These are phyloP conservation scores for Clathrospora elynae DNA, from an alignment of 2,329 filamentous ascomycete genomes.

Conservation along the genomic window DNA sequence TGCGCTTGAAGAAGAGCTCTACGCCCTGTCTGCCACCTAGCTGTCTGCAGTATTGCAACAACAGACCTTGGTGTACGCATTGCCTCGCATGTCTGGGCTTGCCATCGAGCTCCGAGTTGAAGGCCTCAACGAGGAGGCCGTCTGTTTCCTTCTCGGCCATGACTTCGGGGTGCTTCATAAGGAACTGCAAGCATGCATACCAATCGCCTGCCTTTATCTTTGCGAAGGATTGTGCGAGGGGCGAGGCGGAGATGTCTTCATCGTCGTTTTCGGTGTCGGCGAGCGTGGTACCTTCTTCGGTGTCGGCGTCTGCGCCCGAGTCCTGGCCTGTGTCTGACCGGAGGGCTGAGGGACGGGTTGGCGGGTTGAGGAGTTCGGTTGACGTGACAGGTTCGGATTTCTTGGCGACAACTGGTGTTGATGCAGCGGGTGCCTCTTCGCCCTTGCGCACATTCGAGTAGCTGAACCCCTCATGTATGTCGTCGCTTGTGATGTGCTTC, in stretches of 20 bases:
- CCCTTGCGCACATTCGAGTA: constrained; percentile 71
- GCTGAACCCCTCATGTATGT: constrained; percentile 86
- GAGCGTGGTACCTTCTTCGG: constrained; percentile 59
- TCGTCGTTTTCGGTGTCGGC: constrained; percentile 53
- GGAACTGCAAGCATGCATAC: constrained; percentile 72
- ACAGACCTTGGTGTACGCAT: constrained; percentile 89
- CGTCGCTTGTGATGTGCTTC: constrained; percentile 92
- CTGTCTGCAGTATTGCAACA: constrained; percentile 93
- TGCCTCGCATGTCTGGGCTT: constrained; percentile 78
- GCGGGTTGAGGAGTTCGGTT: constrained; percentile 78
- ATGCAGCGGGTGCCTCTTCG: constrained; percentile 29
- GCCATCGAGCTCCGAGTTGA: constrained; percentile 80
- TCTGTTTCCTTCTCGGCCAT: constrained; percentile 87
- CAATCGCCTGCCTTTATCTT: constrained; percentile 79
- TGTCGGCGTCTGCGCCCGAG: constrained; percentile 65
- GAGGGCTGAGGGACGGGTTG: constrained; percentile 46
- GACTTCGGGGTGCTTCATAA: constrained; percentile 77
- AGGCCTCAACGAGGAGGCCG: constrained; percentile 86
- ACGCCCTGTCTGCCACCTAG: constrained; percentile 89
- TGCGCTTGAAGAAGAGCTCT: constrained; percentile 91
- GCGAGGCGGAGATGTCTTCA: constrained; percentile 75
- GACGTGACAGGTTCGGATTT: constrained; percentile 37
- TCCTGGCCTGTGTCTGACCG: constrained; percentile 54
- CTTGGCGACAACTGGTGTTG: constrained; percentile 30
- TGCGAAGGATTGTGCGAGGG: constrained; percentile 79